Base-by-base conservation (phyloP, 345 rosid species). In the Draba incana region DNA sequence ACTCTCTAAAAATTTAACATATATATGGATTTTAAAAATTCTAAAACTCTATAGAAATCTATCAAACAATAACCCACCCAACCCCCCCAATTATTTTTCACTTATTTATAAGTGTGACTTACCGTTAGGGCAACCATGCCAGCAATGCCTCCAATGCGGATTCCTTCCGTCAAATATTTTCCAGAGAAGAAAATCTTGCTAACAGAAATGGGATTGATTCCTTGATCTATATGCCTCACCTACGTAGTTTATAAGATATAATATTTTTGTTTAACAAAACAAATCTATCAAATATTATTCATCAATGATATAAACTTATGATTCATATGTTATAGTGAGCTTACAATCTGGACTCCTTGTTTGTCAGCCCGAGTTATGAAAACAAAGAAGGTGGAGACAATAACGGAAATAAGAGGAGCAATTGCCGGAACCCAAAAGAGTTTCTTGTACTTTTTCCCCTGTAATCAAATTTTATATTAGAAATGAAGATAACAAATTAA, bases 91-190 rank as follows among this genome's bases (percentile, higher is more conserved):
- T 35, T 37, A 44, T 46, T 3, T 1, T 6, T 48, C n/a, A 35
- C 37, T 23, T 63, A 20, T n/a, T 4, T 30, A 7, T 23, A 25
- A 62, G 38, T 43, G 58, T 66, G 57, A 64, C 86, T 74, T 72
- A 93, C 98, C 78, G 95, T 94, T 68, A 94, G 67, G 37, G 91
- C 97, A 64, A 91, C 68, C 92, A 88, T 82, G 11, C 96, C 97
- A 39, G 95, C 85, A 64, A 91, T 80, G 24, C 70, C 75, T 46
- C 99, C 99, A 33, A 94, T 86, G 81, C 80, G 79, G 44, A 84
- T 75, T 41, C 97, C 99, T 56, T 88, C 90, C 1, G 69, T 71
- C 1, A 88, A 63, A 75, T 84, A 79, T 8, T 78, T 55, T 38
- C 99, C 99, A 0, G 75, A 81, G 79, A 88, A 91, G 69, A 54